Conservation (phyloP, 176 grass and related monocot species). For the Calamus simplicifolius region DNA sequence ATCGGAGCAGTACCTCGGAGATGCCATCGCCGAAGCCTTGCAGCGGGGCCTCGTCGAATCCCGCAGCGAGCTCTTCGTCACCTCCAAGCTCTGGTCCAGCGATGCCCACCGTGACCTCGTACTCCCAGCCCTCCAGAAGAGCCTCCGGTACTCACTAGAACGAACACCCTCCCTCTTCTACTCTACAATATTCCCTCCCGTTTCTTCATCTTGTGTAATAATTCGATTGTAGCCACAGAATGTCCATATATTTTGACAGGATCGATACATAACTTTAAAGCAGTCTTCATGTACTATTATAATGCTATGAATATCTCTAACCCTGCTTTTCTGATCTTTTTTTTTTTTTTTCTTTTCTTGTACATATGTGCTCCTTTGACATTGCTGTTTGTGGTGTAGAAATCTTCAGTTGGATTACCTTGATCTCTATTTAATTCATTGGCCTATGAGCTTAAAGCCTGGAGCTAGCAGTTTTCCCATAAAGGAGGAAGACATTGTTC, state of each 20-base stretch:
- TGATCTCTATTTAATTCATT: conserved; percentile 80
- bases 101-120: conserved; percentile 44
- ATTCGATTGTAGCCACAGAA: not conserved
- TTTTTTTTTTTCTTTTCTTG: too few species aligned
- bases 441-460: conserved; percentile 40
- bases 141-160: conserved; percentile 30
- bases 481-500: conserved; percentile 19
- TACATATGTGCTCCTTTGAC: too few species aligned
- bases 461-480: not conserved
- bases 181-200: not conserved
- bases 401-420: conserved; percentile 51
- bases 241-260: too few species aligned
- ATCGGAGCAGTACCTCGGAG: conserved; percentile 34
- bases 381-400: not conserved
- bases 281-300: too few species aligned
- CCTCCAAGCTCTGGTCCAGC: conserved; percentile 57
- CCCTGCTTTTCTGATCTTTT: too few species aligned
- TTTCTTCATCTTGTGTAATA: not conserved
- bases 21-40: conserved; percentile 29
- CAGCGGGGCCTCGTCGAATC: conserved; percentile 9
- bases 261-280: too few species aligned
- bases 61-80: conserved; percentile 31
- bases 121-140: conserved; percentile 39
- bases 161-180: too few species aligned
- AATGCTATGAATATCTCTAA: too few species aligned